Evolutionary conservation across 495 filamentous ascomycete species (phyloP).

Genomic region (Aspergillus ellipticus): DNA sequence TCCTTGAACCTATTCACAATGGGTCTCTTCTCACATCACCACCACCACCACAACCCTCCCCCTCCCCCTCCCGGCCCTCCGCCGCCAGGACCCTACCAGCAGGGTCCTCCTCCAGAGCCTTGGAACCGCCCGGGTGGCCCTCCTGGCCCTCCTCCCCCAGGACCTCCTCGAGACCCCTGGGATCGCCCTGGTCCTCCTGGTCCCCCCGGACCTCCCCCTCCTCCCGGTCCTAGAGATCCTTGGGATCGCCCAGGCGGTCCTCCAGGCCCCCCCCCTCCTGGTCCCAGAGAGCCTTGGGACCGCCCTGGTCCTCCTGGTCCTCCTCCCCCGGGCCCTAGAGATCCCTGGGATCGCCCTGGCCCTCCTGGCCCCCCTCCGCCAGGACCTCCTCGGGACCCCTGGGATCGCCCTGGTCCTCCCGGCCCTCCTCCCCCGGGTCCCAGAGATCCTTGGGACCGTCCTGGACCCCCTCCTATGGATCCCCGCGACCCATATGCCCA

Average conservation of each 20-base stretch:
- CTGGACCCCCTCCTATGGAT: background rate
- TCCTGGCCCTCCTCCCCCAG: background rate
- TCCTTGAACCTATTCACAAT: background rate
- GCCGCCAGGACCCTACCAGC: background rate
- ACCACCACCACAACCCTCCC: background rate
- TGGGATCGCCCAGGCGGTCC: background rate
- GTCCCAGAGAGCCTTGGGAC: background rate
- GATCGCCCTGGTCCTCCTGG: background rate
- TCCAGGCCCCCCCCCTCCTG: background rate
- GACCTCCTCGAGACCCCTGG: background rate
- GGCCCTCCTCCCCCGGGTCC: background rate
- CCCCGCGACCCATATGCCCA: background rate
- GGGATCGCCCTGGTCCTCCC: background rate
- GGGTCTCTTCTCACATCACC: conserved; percentile 3
- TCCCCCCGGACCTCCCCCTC: background rate
- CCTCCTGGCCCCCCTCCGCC: background rate
- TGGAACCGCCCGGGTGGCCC: background rate
- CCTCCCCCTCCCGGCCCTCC: background rate
- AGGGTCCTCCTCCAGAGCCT: no score
- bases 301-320: background rate
- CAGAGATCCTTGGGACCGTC: background rate
- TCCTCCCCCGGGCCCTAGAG: background rate
- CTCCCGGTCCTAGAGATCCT: background rate
- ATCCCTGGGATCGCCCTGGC: background rate
- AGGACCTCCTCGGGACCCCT: background rate